A percentile compares a stretch with the other conserved stretches of the same genome.
Conservation (phyloP, 2,329 filamentous ascomycete species). For the Cephalotrichum gorgonifer region DNA sequence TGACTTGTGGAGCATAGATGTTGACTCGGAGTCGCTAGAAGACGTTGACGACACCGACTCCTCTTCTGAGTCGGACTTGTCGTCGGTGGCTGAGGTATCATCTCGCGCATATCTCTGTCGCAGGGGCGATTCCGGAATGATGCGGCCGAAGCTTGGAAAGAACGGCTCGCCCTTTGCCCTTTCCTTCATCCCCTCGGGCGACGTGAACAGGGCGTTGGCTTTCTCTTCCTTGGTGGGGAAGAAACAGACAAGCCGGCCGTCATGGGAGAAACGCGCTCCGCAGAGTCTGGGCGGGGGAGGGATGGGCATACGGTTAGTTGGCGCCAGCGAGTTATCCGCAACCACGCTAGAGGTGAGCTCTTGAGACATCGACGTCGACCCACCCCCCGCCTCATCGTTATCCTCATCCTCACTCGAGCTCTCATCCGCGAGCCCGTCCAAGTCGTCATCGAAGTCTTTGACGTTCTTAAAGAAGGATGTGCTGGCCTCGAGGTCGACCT, state of each 20-base stretch:
- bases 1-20: slow-evolving; percentile 45
- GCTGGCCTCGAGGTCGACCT: slow-evolving; percentile 49
- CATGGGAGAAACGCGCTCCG: slow-evolving; percentile 50
- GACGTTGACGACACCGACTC: slow-evolving; percentile 36
- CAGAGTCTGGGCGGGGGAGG: slow-evolving; percentile 48
- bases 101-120: slow-evolving; percentile 35
- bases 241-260: slow-evolving; percentile 55
- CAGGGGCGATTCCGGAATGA: slow-evolving; percentile 39
- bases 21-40: slow-evolving; percentile 51
- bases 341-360: slow-evolving; percentile 46
- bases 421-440: slow-evolving; percentile 54
- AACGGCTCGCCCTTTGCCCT: slow-evolving; percentile 42
- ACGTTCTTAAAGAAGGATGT: slow-evolving; percentile 54
- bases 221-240: slow-evolving; percentile 59
- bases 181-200: slow-evolving; percentile 15
- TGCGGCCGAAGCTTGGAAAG: slow-evolving; percentile 46
- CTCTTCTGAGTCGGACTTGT: slow-evolving; percentile 39
- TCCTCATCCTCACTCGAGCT: slow-evolving; percentile 82
- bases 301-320: slow-evolving; percentile 39
- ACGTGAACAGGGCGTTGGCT: slow-evolving; percentile 32
- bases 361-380: slow-evolving; percentile 50
- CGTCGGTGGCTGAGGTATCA: slow-evolving; percentile 39
- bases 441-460: slow-evolving; percentile 48
- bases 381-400: slow-evolving; percentile 44
- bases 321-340: slow-evolving; percentile 40